These are phyloP conservation scores for Iris pallida DNA, from an alignment of 116 monocot genomes.

Conservation along the genomic window DNA sequence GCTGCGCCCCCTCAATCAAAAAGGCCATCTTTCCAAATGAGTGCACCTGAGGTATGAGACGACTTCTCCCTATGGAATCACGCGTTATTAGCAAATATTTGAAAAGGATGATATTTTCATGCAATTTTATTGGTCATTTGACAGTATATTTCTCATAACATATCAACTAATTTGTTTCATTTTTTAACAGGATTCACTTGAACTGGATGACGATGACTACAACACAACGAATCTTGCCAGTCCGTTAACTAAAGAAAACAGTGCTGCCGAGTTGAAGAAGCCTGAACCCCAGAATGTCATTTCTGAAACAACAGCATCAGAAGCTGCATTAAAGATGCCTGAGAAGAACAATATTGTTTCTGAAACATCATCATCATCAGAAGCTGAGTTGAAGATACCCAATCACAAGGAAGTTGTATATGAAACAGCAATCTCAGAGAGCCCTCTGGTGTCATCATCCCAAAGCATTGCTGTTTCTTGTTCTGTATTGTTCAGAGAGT, in stretches of 20 bases:
- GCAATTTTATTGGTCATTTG: background rate
- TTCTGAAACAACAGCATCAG: slow-evolving; percentile 5
- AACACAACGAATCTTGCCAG: background rate
- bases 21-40: slow-evolving; percentile 51
- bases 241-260: background rate
- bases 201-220: slow-evolving; percentile 33
- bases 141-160: background rate
- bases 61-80: background rate
- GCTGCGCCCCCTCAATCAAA: slow-evolving; percentile 11
- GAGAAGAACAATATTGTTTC: no score
- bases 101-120: background rate
- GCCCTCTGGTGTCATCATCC: slow-evolving; percentile 6
- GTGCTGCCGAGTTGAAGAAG: background rate
- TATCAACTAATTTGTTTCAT: background rate
- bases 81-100: background rate
- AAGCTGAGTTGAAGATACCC: slow-evolving; percentile 1
- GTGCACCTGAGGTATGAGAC: slow-evolving; percentile 50
- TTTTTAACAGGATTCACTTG: slow-evolving; percentile 32
- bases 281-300: slow-evolving; percentile 5
- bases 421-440: slow-evolving; percentile 8
- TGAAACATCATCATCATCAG: background rate
- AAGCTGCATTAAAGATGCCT: background rate
- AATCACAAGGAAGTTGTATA: slow-evolving; percentile 6
- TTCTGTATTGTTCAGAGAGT: slow-evolving; percentile 6
- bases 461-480: slow-evolving; percentile 13